Conservation (phyloP, 768 basidiomycete genomes). For the Suillus sp. region DNA sequence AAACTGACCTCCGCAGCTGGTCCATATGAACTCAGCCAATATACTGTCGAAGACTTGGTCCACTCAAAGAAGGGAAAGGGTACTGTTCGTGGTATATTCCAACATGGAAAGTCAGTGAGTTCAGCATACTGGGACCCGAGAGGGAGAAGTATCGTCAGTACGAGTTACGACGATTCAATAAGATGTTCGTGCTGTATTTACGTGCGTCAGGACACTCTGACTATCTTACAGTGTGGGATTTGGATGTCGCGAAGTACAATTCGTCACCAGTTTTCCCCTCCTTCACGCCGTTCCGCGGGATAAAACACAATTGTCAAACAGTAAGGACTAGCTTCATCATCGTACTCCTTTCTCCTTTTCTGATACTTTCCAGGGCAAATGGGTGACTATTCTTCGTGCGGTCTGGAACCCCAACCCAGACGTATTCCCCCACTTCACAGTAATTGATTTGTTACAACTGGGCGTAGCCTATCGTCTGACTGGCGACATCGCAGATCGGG, state of each 20-base stretch:
- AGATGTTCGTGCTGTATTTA: constrained; percentile 50
- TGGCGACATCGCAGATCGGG: constrained; percentile 51
- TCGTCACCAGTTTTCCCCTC: constrained; percentile 53
- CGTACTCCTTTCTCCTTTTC: not conserved
- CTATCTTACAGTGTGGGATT: constrained; percentile 68
- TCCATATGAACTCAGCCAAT: constrained; percentile 38
- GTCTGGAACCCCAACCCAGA: constrained; percentile 81
- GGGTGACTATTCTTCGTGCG: constrained; percentile 77
- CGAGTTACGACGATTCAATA: constrained; percentile 79
- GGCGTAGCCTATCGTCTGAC: not conserved
- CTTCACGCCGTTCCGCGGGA: constrained; percentile 61
- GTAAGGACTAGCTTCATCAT: constrained; percentile 40
- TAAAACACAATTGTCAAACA: constrained; percentile 80
- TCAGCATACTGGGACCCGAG: constrained; percentile 87
- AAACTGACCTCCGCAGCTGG: constrained; percentile 33
- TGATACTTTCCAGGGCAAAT: constrained; percentile 59
- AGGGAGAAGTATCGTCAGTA: constrained; percentile 79
- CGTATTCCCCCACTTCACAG: constrained; percentile 82
- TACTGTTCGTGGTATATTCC: constrained; percentile 62
- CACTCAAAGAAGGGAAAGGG: constrained; percentile 55
- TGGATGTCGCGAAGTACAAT: constrained; percentile 53
- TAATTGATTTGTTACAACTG: constrained; percentile 34
- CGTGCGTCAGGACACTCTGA: constrained; percentile 15
- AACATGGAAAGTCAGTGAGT: constrained; percentile 75
- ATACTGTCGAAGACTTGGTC: constrained; percentile 50